Evolutionary conservation across 176 grass and related monocot species (phyloP).

Genomic region (Carex scoparia): DNA sequence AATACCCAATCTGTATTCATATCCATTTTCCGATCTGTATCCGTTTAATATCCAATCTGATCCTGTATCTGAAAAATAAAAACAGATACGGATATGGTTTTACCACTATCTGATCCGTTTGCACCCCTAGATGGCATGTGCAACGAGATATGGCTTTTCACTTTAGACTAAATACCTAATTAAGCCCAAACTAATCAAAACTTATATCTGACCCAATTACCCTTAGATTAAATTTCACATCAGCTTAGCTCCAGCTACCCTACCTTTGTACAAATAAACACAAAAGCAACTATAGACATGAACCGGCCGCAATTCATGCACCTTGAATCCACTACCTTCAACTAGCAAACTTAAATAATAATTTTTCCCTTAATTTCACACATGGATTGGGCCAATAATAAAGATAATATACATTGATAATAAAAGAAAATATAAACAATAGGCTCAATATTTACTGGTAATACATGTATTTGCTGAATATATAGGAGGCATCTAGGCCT

Average conservation of each 20-base stretch:
- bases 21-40: too few species aligned
- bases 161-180: not conserved
- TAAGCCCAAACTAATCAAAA: constrained; percentile 1
- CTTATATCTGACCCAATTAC: not conserved
- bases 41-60: too few species aligned
- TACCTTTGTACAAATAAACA: not conserved
- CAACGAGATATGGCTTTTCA: not conserved
- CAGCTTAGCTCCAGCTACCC: not conserved
- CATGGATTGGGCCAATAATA: not conserved
- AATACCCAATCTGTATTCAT: too few species aligned
- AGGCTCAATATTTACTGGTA: not conserved
- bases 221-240: not conserved
- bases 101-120: too few species aligned
- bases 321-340: not conserved
- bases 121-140: not conserved
- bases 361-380: not conserved
- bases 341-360: not conserved
- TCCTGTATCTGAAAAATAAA: too few species aligned
- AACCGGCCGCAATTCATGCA: not conserved
- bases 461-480: not conserved
- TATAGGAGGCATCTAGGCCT: not conserved
- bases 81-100: too few species aligned
- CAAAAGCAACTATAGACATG: not conserved
- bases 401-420: not conserved
- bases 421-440: not conserved